Evolutionary conservation across 768 basidiomycete species (phyloP), one percentile per base, ranked within the genome.

Genomic region (Leccinum imitatum): DNA sequence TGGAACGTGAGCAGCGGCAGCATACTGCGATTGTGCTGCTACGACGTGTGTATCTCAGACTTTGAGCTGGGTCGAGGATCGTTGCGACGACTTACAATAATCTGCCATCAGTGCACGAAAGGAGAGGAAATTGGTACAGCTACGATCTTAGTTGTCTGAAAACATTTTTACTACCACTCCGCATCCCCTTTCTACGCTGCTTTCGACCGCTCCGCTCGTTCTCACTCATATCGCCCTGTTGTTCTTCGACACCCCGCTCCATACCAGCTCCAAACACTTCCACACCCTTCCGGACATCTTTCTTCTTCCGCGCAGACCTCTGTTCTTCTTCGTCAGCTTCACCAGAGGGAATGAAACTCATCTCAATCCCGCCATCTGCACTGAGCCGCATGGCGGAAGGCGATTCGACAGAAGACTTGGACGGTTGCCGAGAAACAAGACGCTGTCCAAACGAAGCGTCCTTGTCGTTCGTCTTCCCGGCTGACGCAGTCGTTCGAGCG

Each of bases 111-210:
- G 33, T 33, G 33, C 17, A 21, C 35, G 33, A 8, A 31, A 27
- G 14, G 15, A 52, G 17, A 9, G 17, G 7, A 6, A 19, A 15
- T n/a, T n/a, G n/a, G n/a, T 23, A 47, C 30, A n/a, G 25, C 50
- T 68, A 69, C 17, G 65, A 71, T 17, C 65, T 60, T 21, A 67
- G 13, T 39, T 47, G 63, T 63, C 85, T 78, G 72, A 93, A 91
- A 2, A 83, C 84, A 73, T 95, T 98, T 78, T 87, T 93, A 72
- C 91, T 93, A 31, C 95, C 96, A 70, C 93, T 97, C 54, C 96
- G 81, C 54, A 89, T 81, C 9, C 87, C 90, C 67, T 85, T 84
- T 72, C 95, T 78, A 67, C 92, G 81, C 39, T 90, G 82, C 35
- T 82, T 87, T 74, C 96, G 79, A n/a, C 96, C 95, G 46, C 80